These are phyloP conservation scores for Aplosporella prunicola DNA, from an alignment of 2,329 filamentous ascomycete genomes.

Conservation along the genomic window DNA sequence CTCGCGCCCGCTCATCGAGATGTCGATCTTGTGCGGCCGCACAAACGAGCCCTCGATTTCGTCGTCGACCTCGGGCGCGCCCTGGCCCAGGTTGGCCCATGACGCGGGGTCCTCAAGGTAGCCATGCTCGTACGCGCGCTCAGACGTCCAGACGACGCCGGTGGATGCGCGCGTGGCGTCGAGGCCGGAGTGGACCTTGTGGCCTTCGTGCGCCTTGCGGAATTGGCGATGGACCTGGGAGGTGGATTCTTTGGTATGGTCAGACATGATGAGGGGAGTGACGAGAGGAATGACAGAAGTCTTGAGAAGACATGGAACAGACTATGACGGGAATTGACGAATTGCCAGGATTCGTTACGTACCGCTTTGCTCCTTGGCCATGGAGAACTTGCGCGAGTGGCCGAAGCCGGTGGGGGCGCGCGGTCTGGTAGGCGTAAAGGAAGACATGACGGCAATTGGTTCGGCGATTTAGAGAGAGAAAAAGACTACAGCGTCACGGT, in stretches of 20 bases:
- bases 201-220: conserved; percentile 80
- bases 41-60: conserved; percentile 85
- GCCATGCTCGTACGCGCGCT: conserved; percentile 80
- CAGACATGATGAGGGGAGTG: no score
- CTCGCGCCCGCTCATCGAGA: conserved; percentile 70
- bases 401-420: neutral
- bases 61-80: conserved; percentile 87
- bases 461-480: no score
- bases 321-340: no score
- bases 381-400: neutral
- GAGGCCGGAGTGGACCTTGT: conserved; percentile 82
- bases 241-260: conserved; percentile 51
- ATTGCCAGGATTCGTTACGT: no score
- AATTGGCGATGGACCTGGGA: conserved; percentile 86
- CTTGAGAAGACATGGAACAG: no score
- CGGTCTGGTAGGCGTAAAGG: neutral
- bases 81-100: conserved; percentile 93
- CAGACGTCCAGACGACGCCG: conserved; percentile 87
- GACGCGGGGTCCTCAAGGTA: conserved; percentile 69
- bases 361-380: neutral
- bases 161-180: conserved; percentile 82
- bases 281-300: no score
- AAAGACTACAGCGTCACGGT: no score
- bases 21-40: conserved; percentile 67
- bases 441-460: no score